Evolutionary conservation across 495 filamentous ascomycete species (phyloP).

Genomic region (Cladorrhinum samala): DNA sequence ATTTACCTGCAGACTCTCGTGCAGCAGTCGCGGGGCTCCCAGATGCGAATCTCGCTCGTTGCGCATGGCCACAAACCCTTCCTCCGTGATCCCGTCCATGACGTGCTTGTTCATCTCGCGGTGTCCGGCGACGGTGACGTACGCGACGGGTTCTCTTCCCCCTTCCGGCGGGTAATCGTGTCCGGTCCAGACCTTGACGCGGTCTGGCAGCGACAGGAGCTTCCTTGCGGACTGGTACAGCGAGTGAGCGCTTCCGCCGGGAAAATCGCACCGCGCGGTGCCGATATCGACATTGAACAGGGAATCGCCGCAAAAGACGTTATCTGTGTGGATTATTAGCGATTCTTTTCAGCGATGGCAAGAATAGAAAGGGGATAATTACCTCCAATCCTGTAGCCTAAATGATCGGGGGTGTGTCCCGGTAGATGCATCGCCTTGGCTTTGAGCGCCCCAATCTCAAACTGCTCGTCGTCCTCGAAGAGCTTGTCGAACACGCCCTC

Average conservation of each 20-base stretch:
- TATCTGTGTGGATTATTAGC: slow-evolving; percentile 22
- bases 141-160: slow-evolving; percentile 30
- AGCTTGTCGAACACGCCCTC: slow-evolving; percentile 43
- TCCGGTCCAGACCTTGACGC: slow-evolving; percentile 47
- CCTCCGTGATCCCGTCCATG: slow-evolving; percentile 31
- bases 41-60: slow-evolving; percentile 42
- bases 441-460: slow-evolving; percentile 40
- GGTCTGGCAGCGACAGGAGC: slow-evolving; percentile 39
- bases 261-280: slow-evolving; percentile 55
- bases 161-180: slow-evolving; percentile 43
- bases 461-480: slow-evolving; percentile 48
- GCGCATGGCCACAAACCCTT: slow-evolving; percentile 46
- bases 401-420: slow-evolving; percentile 57
- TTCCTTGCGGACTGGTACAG: slow-evolving; percentile 42
- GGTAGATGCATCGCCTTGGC: slow-evolving; percentile 50
- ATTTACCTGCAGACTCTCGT: slow-evolving; percentile 55
- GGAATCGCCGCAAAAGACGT: slow-evolving; percentile 56
- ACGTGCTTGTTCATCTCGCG: slow-evolving; percentile 47
- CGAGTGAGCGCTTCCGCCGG: slow-evolving; percentile 41
- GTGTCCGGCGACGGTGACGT: slow-evolving; percentile 46
- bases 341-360: background rate
- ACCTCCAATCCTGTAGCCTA: slow-evolving; percentile 53
- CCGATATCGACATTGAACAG: slow-evolving; percentile 55
- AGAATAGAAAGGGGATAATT: background rate
- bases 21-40: slow-evolving; percentile 45